Evolutionary conservation across 2,329 filamentous ascomycete genomes (phyloP).

Genomic region (Pseudocercospora crystallina): DNA sequence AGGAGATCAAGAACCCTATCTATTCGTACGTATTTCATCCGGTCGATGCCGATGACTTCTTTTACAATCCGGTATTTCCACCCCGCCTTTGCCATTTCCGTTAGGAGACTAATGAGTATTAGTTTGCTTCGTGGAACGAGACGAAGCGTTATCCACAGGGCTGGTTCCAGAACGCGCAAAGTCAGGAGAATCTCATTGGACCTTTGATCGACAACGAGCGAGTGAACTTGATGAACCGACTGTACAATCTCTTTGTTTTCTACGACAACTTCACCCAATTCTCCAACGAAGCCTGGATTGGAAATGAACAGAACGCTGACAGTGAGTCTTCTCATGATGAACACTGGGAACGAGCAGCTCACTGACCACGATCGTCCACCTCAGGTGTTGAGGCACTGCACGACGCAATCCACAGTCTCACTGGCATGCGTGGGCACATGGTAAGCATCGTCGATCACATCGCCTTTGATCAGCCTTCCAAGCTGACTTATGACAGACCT

Average conservation of each 20-base stretch:
- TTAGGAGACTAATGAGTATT: neutral
- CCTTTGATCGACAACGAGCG: constrained; percentile 53
- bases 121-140: constrained; percentile 61
- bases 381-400: constrained; percentile 45
- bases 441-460: too few relatives aligned
- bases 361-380: too few relatives aligned
- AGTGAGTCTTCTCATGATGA: constrained; percentile 39
- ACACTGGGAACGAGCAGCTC: too few relatives aligned
- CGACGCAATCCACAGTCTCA: constrained; percentile 52
- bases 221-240: constrained; percentile 58
- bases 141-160: constrained; percentile 60
- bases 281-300: constrained; percentile 64
- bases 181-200: constrained; percentile 60
- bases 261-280: constrained; percentile 69
- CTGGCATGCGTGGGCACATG: constrained; percentile 41
- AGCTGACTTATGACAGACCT: constrained; percentile 43
- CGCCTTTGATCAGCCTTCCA: too few relatives aligned
- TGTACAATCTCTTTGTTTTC: constrained; percentile 67
- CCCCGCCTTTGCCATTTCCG: neutral
- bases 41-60: constrained; percentile 58
- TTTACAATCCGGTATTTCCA: constrained; percentile 55
- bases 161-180: constrained; percentile 46
- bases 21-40: constrained; percentile 46
- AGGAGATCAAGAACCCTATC: constrained; percentile 36
- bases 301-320: constrained; percentile 53